phyloP scores from a whole-genome alignment of 2,329 filamentous ascomycete species.

The Colletotrichum magnum region DNA sequence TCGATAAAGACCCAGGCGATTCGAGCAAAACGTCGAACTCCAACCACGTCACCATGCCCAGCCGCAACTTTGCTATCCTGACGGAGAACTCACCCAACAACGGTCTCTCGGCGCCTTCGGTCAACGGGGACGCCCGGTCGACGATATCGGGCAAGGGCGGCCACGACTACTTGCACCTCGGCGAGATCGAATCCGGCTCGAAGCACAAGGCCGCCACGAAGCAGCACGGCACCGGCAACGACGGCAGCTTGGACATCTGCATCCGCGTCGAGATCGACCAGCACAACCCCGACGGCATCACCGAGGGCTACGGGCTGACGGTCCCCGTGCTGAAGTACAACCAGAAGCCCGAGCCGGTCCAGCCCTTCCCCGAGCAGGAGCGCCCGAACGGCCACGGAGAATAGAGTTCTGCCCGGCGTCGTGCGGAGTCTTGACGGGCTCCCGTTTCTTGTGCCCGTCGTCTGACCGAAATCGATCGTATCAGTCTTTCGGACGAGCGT shows the following conservation, averaged over 20 bases:
- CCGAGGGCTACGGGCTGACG: slow-evolving; percentile 85
- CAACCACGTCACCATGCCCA: slow-evolving; percentile 92
- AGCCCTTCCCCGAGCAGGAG: slow-evolving; percentile 38
- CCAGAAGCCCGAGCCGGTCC: slow-evolving; percentile 44
- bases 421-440: no score
- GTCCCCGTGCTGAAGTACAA: slow-evolving; percentile 77
- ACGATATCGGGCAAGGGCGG: slow-evolving; percentile 69
- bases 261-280: slow-evolving; percentile 92
- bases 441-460: no score
- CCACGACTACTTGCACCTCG: slow-evolving; percentile 79
- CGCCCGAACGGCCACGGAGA: slow-evolving; percentile 24
- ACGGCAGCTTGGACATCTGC: slow-evolving; percentile 82
- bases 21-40: slow-evolving; percentile 79
- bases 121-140: slow-evolving; percentile 43
- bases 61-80: slow-evolving; percentile 93
- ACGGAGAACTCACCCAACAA: slow-evolving; percentile 84
- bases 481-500: not conserved
- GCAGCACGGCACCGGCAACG: slow-evolving; percentile 67
- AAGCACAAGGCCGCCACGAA: slow-evolving; percentile 78
- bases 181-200: slow-evolving; percentile 85
- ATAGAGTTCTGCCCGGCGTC: slow-evolving; percentile 9
- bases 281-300: slow-evolving; percentile 83
- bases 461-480: no score
- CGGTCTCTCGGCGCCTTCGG: slow-evolving; percentile 40
- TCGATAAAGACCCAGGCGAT: slow-evolving; percentile 87